A percentile compares a stretch with the other conserved stretches of the same genome.
phyloP scores from a whole-genome alignment of 75 land plant species.

The Pinus taeda region DNA sequence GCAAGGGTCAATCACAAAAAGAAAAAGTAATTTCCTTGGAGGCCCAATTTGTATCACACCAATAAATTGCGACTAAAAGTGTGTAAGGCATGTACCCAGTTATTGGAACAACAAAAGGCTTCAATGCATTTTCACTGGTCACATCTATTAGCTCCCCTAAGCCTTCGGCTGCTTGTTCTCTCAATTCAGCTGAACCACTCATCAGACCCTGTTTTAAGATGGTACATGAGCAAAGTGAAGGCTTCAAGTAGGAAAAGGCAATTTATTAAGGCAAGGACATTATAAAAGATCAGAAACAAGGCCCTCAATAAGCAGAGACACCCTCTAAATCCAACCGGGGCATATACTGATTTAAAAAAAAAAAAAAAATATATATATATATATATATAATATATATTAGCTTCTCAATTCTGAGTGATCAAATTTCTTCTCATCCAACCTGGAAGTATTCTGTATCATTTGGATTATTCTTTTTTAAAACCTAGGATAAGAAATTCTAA shows the following conservation, averaged over 20 bases:
- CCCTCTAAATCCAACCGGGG: neutral
- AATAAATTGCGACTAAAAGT: neutral
- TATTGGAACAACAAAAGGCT: conserved; percentile 90
- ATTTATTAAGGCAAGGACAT: neutral
- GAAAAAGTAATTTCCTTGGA: neutral
- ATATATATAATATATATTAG: neutral
- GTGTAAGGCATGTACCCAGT: conserved; percentile 74
- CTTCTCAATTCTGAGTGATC: neutral
- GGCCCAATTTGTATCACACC: no score
- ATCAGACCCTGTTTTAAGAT: conserved; percentile 66
- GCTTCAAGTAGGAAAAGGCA: neutral
- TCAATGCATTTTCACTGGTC: conserved; percentile 81
- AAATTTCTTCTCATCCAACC: neutral
- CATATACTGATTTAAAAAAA: neutral
- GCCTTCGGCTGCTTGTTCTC: conserved; percentile 97
- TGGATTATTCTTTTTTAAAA: neutral
- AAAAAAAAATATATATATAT: no score
- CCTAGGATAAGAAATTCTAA: neutral
- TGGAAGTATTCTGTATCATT: neutral
- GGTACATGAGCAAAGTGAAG: neutral
- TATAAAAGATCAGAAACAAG: neutral
- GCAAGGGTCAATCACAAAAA: conserved; percentile 2
- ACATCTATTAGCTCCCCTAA: conserved; percentile 95
- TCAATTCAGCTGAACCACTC: conserved; percentile 93
- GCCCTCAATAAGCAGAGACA: neutral